Evolutionary conservation across 148 eudicot genomes (phyloP), one percentile per base, ranked within the genome.

Genomic region (Agrostemma githago): DNA sequence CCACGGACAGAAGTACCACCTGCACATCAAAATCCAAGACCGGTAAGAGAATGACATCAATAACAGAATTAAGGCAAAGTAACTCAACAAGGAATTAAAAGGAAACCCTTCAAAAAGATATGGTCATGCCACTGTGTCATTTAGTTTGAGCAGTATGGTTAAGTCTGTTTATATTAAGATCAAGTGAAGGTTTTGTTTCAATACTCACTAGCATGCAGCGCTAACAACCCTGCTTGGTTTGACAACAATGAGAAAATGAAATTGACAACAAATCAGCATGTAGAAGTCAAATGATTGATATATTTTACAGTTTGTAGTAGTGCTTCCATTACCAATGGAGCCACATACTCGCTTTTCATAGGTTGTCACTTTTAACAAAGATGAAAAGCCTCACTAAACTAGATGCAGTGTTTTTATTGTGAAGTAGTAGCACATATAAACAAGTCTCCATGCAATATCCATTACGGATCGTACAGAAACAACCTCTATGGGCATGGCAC

Each of bases 1-100:
- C 70, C 70, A 66, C 53, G 70, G 42, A 40, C 8, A 16, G 51
- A 66, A 66, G 70, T 66, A 11, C 70, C 70, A 66, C 70, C 70
- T 66, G 70, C 17, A 26, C 70, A 16, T 40, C 2, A 53, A 39
- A 40, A 8, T 66, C 70, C 19, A 66, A 66, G 51, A 38, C 41
- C 54, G 42, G 70, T 41, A 5, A 12, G 44, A 46, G 10, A 46
- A 10, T 46, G 51, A 6, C 51, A 46, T 46, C 51, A 46, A 46
- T 19, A 19, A 19, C 5, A 60, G 1, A 9, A 62, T 62, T 20
- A 60, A 19, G 26, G 63, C 34, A 19, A 60, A 62, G 26, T 62
- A 62, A 26, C 38, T 62, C 65, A 62, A 62, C 65, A n/a, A 6
- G 26, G 39, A 62, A 62, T 62, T 21, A 62, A 19, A 26, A 62